Conservation (phyloP, 2,329 filamentous ascomycete species). For the Penicillium sclerotiorum region DNA sequence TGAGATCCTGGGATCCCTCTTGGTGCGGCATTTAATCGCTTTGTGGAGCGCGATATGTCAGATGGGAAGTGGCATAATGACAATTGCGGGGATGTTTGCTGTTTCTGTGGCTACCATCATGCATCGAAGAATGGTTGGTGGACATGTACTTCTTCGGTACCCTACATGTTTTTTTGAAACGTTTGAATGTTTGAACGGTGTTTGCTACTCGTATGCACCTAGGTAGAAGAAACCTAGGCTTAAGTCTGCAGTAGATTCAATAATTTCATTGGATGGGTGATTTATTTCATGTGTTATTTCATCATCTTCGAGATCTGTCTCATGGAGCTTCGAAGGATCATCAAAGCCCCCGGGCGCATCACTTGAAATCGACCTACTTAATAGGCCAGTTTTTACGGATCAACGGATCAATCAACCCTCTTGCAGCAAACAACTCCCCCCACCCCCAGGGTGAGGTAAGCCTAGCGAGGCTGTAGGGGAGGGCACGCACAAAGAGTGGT, state of each 20-base stretch:
- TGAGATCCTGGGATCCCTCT: slow-evolving; percentile 10
- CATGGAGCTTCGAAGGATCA: slow-evolving; percentile 4
- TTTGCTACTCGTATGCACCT: neutral
- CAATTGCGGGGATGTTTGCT: slow-evolving; percentile 4
- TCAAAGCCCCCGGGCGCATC: slow-evolving; percentile 12
- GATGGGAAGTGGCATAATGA: no score
- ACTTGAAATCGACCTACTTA: slow-evolving; percentile 10
- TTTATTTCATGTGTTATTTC: neutral
- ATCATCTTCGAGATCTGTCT: neutral
- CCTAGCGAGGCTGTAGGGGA: slow-evolving; percentile 13
- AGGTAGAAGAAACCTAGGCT: no score
- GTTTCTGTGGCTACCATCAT: neutral
- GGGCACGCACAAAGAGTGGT: slow-evolving; percentile 11
- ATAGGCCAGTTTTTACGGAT: slow-evolving; percentile 17
- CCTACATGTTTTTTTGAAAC: no score
- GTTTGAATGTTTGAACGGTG: neutral
- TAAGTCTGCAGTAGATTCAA: no score
- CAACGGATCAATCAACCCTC: slow-evolving; percentile 6
- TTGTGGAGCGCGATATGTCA: slow-evolving; percentile 16
- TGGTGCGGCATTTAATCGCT: slow-evolving; percentile 9
- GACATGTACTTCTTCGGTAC: no score
- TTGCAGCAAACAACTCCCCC: neutral
- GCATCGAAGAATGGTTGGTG: neutral
- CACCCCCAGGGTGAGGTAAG: slow-evolving; percentile 14
- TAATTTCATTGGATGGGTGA: no score